Percentiles rank a stretch among this genome's conserved stretches.
These are phyloP conservation scores for Phoma sp. DNA, from an alignment of 2,329 filamentous ascomycete genomes.

Conservation along the genomic window DNA sequence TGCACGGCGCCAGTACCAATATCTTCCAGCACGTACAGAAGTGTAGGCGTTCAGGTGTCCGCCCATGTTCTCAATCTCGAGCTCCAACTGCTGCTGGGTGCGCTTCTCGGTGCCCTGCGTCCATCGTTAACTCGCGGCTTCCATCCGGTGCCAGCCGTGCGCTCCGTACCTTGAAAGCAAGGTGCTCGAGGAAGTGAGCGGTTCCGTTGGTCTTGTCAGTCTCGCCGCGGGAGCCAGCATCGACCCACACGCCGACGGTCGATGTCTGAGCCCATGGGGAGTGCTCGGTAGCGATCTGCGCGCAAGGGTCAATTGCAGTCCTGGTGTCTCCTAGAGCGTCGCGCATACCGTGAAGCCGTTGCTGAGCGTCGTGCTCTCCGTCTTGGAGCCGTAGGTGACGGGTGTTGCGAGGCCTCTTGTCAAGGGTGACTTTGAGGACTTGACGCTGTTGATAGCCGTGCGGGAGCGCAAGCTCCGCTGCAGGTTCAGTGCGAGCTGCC, in stretches of 20 bases:
- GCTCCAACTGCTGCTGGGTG: slow-evolving; percentile 95
- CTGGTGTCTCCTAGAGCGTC: slow-evolving; percentile 17
- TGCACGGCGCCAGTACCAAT: slow-evolving; percentile 1
- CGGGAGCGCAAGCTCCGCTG: slow-evolving; percentile 88
- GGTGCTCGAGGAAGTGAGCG: slow-evolving; percentile 98
- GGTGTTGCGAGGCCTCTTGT: slow-evolving; percentile 91
- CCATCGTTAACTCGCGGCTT: slow-evolving; percentile 32
- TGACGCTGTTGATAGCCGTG: slow-evolving; percentile 78
- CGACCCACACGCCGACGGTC: slow-evolving; percentile 98
- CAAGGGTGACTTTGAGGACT: slow-evolving; percentile 64
- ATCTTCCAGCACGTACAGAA: slow-evolving; percentile 69
- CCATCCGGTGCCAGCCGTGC: slow-evolving; percentile 1
- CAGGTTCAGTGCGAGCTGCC: slow-evolving; percentile 95
- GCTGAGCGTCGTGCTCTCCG: slow-evolving; percentile 92
- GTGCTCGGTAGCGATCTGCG: slow-evolving; percentile 94
- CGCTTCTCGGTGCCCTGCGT: slow-evolving; percentile 86
- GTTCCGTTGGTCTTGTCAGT: slow-evolving; percentile 99
- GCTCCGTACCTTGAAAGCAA: slow-evolving; percentile 90
- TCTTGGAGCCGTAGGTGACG: slow-evolving; percentile 75
- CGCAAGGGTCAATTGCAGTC: slow-evolving; percentile 43
- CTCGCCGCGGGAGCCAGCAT: slow-evolving; percentile 97
- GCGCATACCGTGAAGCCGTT: slow-evolving; percentile 90
- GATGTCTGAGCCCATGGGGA: slow-evolving; percentile 98
- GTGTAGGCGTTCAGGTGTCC: slow-evolving; percentile 99
- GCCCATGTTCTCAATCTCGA: slow-evolving; percentile 99